Conservation (phyloP, 2,329 filamentous ascomycete species). For the Fusarium sp. region DNA sequence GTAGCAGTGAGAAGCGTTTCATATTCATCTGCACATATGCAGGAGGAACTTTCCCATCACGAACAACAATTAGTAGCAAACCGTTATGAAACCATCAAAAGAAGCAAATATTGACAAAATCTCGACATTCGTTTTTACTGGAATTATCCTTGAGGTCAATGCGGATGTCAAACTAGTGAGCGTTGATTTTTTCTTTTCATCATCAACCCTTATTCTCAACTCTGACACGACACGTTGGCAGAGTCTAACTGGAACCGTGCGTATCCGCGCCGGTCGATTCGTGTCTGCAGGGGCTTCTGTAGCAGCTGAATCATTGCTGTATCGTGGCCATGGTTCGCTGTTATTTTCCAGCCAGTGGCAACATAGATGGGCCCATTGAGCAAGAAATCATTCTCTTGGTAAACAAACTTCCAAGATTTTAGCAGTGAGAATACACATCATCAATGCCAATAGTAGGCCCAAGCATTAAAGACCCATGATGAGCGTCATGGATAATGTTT, state of each 20-base stretch:
- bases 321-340: constrained; percentile 2
- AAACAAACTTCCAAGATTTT: constrained; percentile 1
- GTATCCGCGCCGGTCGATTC: neutral
- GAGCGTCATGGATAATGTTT: constrained; percentile 3
- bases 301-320: neutral
- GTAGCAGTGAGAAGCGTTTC: constrained; percentile 17
- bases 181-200: constrained; percentile 7
- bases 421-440: neutral
- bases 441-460: neutral
- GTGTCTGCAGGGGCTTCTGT: constrained; percentile 12
- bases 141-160: constrained; percentile 12
- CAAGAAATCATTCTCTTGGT: neutral
- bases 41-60: neutral
- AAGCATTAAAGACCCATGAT: neutral
- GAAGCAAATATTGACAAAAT: constrained; percentile 5
- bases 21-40: neutral
- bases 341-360: constrained; percentile 23
- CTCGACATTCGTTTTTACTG: constrained; percentile 4
- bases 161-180: constrained; percentile 10
- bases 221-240: constrained; percentile 14
- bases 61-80: neutral
- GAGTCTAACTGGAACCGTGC: constrained; percentile 16
- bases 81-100: constrained; percentile 8
- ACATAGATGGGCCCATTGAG: constrained; percentile 14
- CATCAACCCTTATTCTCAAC: neutral